Percentiles rank a stretch among this genome's conserved stretches.
Evolutionary conservation across 225 moss, liverwort and hornwort species (phyloP).

Genomic region (Neckera pumila): DNA sequence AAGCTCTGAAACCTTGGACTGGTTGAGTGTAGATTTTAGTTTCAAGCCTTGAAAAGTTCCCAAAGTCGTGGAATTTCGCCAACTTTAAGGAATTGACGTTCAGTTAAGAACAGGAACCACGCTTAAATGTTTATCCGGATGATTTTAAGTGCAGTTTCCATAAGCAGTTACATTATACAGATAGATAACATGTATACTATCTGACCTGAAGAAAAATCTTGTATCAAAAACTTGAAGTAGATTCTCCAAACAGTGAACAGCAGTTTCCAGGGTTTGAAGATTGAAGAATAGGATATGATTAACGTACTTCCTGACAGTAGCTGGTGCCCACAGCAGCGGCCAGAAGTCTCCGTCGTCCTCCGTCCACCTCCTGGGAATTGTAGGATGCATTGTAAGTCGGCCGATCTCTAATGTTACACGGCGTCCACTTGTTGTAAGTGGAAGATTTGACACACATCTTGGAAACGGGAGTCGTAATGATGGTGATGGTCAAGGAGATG

Average conservation of each 20-base stretch:
- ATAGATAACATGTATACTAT: not conserved
- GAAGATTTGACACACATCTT: constrained; percentile 5
- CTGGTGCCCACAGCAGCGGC: not conserved
- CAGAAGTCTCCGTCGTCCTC: constrained; percentile 7
- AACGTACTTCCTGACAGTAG: not conserved
- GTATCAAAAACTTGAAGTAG: not conserved
- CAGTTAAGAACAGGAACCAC: not conserved
- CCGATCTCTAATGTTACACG: not conserved
- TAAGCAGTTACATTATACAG: too few species aligned
- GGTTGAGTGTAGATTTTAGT: not conserved
- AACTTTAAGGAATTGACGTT: not conserved
- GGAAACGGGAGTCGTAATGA: constrained; percentile 19
- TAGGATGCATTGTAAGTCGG: not conserved
- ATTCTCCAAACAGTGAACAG: not conserved
- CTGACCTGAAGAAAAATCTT: not conserved
- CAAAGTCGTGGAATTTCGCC: not conserved
- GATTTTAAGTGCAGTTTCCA: not conserved
- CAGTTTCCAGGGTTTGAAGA: not conserved
- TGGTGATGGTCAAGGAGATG: constrained; percentile 73
- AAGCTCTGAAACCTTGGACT: not conserved
- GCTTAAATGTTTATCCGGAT: not conserved
- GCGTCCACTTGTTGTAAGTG: constrained; percentile 13
- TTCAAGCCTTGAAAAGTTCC: not conserved
- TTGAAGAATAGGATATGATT: not conserved
- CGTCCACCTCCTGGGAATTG: not conserved